Evolutionary conservation across 2,329 filamentous ascomycete species (phyloP), one percentile per base, ranked within the genome.

Genomic region (Ascomycota sp.): DNA sequence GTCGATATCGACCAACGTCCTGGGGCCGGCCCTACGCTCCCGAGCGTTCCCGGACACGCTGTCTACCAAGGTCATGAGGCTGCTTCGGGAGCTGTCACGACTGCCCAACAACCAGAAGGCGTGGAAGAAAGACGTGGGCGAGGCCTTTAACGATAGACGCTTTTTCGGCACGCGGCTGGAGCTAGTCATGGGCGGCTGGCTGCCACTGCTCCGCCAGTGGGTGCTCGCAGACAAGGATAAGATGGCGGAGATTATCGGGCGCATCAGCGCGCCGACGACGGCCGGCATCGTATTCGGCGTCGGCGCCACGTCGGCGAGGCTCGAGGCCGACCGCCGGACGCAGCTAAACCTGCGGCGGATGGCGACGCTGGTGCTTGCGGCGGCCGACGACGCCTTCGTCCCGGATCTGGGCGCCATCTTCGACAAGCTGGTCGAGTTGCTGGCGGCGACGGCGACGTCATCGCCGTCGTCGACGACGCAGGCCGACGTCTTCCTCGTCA

Each of bases 251-350:
- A 59, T 94, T 4, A 54, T 95, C 7, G 62, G 68, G 23, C 75
- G 82, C 13, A 67, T 98, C 36, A 74, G 74, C 5, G 69, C 85
- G 4, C 89, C 89, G 5, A 82, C 85, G 1, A 86, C 85, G 10
- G 89, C 91, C 0, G 89, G 89, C 7, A 91, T 98, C 40, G 86
- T 98, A 47, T 98, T 98, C 44, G 89, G 89, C n/a, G 89, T 98
- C 1, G 91, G 91, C 8, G 89, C 89, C 6, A 83, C 81, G 15
- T 91, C 85, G 26, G 89, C 89, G 23, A 68, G 89, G 34, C 67
- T 91, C n/a, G 89, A 98, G 53, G 83, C 91, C 5, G 89, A 98
- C 51, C 75, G 85, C 33, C 89, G 77, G 52, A 83, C 85, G 1
- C 86, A 95, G 51, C 65, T 93, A 20, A 93, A 83, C 38, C 65